Base-by-base conservation (phyloP, 2,329 filamentous ascomycete genomes). In the Venturia oleaginea region DNA sequence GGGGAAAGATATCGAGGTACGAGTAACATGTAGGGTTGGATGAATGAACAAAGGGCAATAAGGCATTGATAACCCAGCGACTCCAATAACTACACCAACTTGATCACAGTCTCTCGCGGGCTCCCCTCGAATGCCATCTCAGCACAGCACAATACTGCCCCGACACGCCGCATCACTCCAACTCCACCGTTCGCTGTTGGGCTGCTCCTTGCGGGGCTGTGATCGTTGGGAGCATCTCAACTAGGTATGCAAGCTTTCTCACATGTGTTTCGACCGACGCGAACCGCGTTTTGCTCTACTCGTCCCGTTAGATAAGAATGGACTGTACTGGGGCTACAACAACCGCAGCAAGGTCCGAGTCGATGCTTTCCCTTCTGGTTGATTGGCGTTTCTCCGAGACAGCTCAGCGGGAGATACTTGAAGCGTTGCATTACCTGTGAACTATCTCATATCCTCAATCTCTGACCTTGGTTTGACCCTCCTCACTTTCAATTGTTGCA, bases 191-290 rank as follows among this genome's bases (percentile, higher is more conserved):
- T 15, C 13, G 30, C 51, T n/a, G 51, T 57, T 57, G 51, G 30
- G 51, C 51, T 34, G 17, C 51, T 27, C 10, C 51, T 22, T 57
- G 51, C 34, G 51, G 51, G 51, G 51, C 30, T 57, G 17, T 7
- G 13, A 8, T 51, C 51, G 51, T 57, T 57, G 51, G 51, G 51
- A 54, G 22, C 43, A 24, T 24, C 43, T 48, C 43, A 54, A 57
- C 27, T 34, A 37, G 30, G 51, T 57, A 19, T 34, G 51, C 51
- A 32, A 55, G 51, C 51, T 11, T 13, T 5, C 19, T 4, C 27
- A 55, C 51, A 34, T 55, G 51, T 55, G 46, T 48, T 43, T 54
- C 22, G 48, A 15, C 48, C 24, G 48, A 54, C 48, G 48, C 48
- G 48, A 54, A 54, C 48, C 48, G 48, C 48, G 19, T 46, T 19